phyloP scores from a whole-genome alignment of 1,284 basidiomycete genomes.

The Cutaneotrichosporon dermatis region DNA sequence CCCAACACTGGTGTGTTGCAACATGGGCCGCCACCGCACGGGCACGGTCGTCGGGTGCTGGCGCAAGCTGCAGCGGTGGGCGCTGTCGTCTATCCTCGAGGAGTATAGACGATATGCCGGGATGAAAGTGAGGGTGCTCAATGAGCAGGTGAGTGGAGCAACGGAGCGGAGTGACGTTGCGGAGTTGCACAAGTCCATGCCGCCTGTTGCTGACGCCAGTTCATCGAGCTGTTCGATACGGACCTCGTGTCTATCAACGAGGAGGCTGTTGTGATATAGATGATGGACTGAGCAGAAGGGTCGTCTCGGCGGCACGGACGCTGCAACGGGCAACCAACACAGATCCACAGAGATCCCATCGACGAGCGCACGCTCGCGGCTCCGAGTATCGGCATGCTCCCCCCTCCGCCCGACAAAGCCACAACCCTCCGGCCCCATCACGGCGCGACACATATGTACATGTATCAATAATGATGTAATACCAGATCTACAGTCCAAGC shows the following conservation, averaged over 20 bases:
- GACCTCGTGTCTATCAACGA: conserved; percentile 50
- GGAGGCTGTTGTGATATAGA: neutral
- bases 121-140: conserved; percentile 53
- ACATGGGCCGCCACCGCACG: conserved; percentile 53
- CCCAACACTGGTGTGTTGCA: conserved; percentile 55
- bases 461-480: conserved; percentile 5
- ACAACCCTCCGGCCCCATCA: no score
- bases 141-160: conserved; percentile 50
- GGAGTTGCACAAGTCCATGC: no score
- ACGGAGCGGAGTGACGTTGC: no score
- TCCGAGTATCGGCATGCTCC: no score
- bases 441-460: no score
- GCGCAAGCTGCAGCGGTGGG: conserved; percentile 52
- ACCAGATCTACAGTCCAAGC: neutral
- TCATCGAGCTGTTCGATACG: conserved; percentile 56
- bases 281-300: no score
- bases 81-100: conserved; percentile 53
- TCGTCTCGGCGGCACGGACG: no score
- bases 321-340: no score
- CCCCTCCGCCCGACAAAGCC: no score
- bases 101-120: conserved; percentile 55
- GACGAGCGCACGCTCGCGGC: no score
- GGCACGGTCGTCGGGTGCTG: conserved; percentile 55
- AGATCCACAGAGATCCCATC: no score
- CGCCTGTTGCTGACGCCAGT: conserved; percentile 35